Evolutionary conservation across 148 eudicot species (phyloP), one percentile per base, ranked within the genome.

Genomic region (Camellia sinensis): DNA sequence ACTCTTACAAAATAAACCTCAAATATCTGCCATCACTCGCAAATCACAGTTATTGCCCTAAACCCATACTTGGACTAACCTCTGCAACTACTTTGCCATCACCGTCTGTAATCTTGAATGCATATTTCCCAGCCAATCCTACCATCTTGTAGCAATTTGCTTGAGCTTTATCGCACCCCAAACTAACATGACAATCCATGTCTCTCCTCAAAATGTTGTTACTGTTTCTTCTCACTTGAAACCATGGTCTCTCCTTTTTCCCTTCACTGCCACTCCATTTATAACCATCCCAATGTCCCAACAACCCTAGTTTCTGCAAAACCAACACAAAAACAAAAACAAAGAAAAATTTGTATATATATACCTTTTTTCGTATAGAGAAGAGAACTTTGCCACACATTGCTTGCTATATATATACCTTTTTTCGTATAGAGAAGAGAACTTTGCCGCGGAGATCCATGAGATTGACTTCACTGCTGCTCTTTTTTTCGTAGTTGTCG

Each of bases 391-490:
- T 83, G 5, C 7, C 5, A 48, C 50, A 22, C 52, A 48, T 48
- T 3, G 52, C 52, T 29, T 29, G 37, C 37, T 29, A 48, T 4
- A 48, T 48, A 5, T 48, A 48, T 88, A 94, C 97, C 97, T 87
- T 89, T 79, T 83, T 60, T 41, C 78, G 61, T 45, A 92, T 82
- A 41, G 97, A 88, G 79, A 80, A 91, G 5, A 91, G 76, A 50
- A 92, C 88, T 37, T 89, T 83, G 67, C 98, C 97, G 37, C 54
- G 83, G 44, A 85, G 86, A 85, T 92, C 93, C 98, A 92, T 92
- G 82, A 92, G 89, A 73, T 65, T 85, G 15, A 92, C 92, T 78
- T 85, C 82, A 50, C 68, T 83, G 61, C 88, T 77, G 67, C 89
- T 78, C 78, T 79, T 94, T 45, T 86, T 76, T 52, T 85, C 87